Evolutionary conservation across 768 basidiomycete genomes (phyloP), one percentile per base, ranked within the genome.

Genomic region (Amanita exitialis): DNA sequence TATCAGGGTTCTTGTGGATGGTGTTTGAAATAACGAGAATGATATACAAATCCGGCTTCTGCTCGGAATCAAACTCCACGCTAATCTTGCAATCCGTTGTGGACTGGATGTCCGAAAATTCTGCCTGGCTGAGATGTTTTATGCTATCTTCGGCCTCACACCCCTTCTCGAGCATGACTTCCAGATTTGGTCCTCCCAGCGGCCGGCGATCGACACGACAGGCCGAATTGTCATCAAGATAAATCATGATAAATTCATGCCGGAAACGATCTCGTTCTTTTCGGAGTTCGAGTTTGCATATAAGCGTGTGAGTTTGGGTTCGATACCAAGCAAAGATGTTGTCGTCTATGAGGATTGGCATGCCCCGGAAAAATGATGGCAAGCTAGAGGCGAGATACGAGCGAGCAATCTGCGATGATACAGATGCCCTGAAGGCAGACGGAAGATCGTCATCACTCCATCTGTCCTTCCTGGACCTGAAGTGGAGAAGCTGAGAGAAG

Each of bases 81-180:
- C 2, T 34, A 23, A 47, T 32, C 46, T 35, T 37, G 20, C n/a
- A 15, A 25, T 47, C 34, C 10, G 46, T 47, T 2, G 13, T 16
- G n/a, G n/a, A 36, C 16, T 34, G 15, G 46, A 47, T 36, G 6
- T 5, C 3, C 15, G 1, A 15, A 23, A 47, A 34, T 3, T 47
- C 34, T n/a, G 21, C 16, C 6, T 36, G 6, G 13, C n/a, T 36
- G 45, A 47, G 7, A 30, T 12, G 30, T 3, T 18, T 35, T 16
- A 36, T 47, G 21, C 45, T 47, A 27, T 47, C 45, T 16, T 47
- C 46, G 9, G 46, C 46, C 4, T 47, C 46, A 20, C 46, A 47
- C 5, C 46, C 46, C 12, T 37, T 47, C n/a, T 3, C 8, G 12
- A 13, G 6, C 5, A 47, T 20, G 4, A 16, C 34, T 6, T 47